Conservation (phyloP, 2,329 filamentous ascomycete genomes). For the Penicillium occitanis region DNA sequence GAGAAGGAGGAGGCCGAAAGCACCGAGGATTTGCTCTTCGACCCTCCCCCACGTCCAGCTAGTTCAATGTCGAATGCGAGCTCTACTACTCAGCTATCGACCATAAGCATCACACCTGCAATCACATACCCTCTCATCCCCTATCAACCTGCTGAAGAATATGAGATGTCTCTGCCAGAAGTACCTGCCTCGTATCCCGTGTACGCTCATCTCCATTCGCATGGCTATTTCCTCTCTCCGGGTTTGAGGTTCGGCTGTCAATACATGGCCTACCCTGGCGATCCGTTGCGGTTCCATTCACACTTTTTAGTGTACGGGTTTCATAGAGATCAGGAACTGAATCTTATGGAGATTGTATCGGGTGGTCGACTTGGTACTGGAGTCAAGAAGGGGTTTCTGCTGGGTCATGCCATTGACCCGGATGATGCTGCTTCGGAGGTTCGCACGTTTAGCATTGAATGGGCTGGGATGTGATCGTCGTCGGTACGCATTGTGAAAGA, state of each 20-base stretch:
- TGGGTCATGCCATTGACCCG: conserved; percentile 62
- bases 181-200: conserved; percentile 65
- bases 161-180: conserved; percentile 33
- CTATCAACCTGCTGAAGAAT: conserved; percentile 29
- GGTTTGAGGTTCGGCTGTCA: conserved; percentile 92
- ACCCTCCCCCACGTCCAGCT: conserved; percentile 17
- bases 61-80: conserved; percentile 21
- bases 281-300: conserved; percentile 90
- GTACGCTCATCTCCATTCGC: conserved; percentile 74
- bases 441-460: conserved; percentile 82
- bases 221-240: conserved; percentile 84
- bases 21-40: conserved; percentile 30
- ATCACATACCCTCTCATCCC: conserved; percentile 51
- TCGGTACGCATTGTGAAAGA: neutral
- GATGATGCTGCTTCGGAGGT: conserved; percentile 45
- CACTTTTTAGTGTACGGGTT: conserved; percentile 86
- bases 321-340: conserved; percentile 83
- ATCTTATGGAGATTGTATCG: conserved; percentile 78
- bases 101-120: conserved; percentile 49
- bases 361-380: conserved; percentile 87
- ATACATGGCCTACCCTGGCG: conserved; percentile 92
- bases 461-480: conserved; percentile 77
- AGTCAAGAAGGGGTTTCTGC: conserved; percentile 91
- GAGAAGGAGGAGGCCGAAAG: conserved; percentile 20
- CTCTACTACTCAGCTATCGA: conserved; percentile 19